These are phyloP conservation scores for Colletotrichum sublineola DNA, from an alignment of 2,329 filamentous ascomycete species.

Conservation along the genomic window DNA sequence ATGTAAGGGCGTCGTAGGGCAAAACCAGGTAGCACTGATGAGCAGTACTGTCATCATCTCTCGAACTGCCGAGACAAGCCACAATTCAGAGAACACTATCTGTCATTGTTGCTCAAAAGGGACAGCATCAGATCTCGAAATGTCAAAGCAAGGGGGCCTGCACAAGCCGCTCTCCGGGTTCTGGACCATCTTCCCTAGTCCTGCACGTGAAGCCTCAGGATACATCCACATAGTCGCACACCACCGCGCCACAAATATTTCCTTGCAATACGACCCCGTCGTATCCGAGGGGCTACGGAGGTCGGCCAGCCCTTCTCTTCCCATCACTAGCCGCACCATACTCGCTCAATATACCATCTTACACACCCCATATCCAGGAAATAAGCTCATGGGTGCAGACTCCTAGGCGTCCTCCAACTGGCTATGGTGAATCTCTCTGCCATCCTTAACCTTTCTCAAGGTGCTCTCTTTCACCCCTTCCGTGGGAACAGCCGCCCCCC, in stretches of 20 bases:
- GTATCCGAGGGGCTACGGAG: slow-evolving; percentile 2
- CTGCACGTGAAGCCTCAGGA: slow-evolving; percentile 24
- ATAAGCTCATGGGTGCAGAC: slow-evolving; percentile 22
- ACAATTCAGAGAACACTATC: slow-evolving; percentile 2
- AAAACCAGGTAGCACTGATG: not conserved
- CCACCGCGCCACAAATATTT: slow-evolving; percentile 36
- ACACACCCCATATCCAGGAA: slow-evolving; percentile 5
- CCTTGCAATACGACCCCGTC: slow-evolving; percentile 8
- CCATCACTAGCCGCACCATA: slow-evolving; percentile 1
- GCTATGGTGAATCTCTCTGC: not conserved
- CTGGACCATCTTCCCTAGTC: slow-evolving; percentile 18
- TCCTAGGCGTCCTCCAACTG: slow-evolving; percentile 8
- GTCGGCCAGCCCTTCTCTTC: slow-evolving; percentile 7
- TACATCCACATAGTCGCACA: slow-evolving; percentile 5
- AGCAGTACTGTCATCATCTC: slow-evolving; percentile 28
- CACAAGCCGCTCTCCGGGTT: slow-evolving; percentile 20
- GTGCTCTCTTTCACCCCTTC: slow-evolving; percentile 1
- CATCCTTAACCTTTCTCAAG: slow-evolving; percentile 11
- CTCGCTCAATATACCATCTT: slow-evolving; percentile 13
- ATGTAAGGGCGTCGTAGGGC: slow-evolving; percentile 18
- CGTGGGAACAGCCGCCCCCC: not conserved
- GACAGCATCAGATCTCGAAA: not conserved
- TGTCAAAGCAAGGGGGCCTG: slow-evolving; percentile 10
- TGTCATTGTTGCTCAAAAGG: not conserved
- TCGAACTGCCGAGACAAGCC: slow-evolving; percentile 36